Evolutionary conservation across 2,329 filamentous ascomycete species (phyloP), one percentile per base, ranked within the genome.

Genomic region (Alternaria sp.): DNA sequence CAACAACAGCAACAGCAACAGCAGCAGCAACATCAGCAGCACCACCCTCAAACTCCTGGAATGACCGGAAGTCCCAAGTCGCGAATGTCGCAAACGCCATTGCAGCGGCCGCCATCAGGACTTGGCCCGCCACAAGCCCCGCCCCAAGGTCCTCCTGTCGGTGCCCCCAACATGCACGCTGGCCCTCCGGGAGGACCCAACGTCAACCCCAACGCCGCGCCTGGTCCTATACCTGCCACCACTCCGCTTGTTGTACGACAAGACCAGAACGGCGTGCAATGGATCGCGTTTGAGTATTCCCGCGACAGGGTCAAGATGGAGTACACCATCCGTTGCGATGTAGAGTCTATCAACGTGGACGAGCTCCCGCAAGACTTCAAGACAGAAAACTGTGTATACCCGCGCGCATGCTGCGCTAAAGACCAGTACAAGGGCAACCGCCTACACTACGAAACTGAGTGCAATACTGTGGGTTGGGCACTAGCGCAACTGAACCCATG

Each of bases 391-490:
- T 98, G 95, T 76, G 95, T 99, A 13, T 99, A 98, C 75, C 95
- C 95, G 3, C 88, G 95, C 60, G 95, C 95, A 4, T 97, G 93
- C 82, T 96, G 93, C 78, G 87, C 88, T 67, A 98, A 98, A 79
- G 94, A 98, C 58, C 90, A 96, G 76, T 99, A 99, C 82, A 90
- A 93, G 60, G 95, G 95, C 61, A 99, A 99, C 77, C 90, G 95
- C 14, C 82, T 97, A 67, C 91, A 95, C 68, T 99, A 99, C 78
- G 95, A 99, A 82, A 97, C 92, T 14, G 95, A 99, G 80, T 99
- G 95, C 84, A 99, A 99, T 80, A 92, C 93, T 0, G 95, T 99
- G n/a, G 95, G 95, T n/a, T 99, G 95, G 95, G 94, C 94, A 11
- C 81, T 99, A 67, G 95, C 95, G 2, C 90, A 98, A 74, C 82